phyloP scores from a whole-genome alignment of 2,329 filamentous ascomycete species.

The Dryadomyces quercivorus region DNA sequence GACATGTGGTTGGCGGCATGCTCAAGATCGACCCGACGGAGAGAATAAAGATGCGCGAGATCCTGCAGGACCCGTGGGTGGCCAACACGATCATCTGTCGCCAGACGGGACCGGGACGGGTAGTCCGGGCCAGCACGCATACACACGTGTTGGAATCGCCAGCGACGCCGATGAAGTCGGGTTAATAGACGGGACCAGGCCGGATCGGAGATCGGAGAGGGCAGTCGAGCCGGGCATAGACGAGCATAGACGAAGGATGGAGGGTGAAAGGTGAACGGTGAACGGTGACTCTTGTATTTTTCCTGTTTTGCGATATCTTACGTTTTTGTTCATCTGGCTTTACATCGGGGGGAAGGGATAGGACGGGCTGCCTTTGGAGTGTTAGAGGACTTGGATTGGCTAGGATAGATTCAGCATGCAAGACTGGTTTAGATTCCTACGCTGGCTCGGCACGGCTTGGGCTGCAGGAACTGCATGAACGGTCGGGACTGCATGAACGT shows the following conservation, averaged over 20 bases:
- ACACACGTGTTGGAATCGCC: conserved; percentile 75
- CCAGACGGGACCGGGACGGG: conserved; percentile 57
- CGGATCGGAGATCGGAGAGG: neutral
- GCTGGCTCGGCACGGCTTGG: too few relatives aligned
- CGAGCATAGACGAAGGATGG: too few relatives aligned
- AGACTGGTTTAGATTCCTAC: too few relatives aligned
- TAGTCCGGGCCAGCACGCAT: conserved; percentile 65
- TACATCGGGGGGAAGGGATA: neutral
- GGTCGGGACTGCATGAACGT: too few relatives aligned
- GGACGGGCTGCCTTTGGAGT: neutral
- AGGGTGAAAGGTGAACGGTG: too few relatives aligned
- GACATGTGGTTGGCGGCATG: conserved; percentile 87
- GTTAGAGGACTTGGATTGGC: neutral
- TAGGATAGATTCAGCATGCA: neutral
- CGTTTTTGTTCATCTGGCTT: neutral
- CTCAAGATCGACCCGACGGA: conserved; percentile 76
- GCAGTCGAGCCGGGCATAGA: too few relatives aligned
- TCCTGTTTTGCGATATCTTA: neutral
- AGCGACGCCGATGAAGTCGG: conserved; percentile 19
- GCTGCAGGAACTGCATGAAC: too few relatives aligned
- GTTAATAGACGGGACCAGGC: neutral
- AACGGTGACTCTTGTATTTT: neutral
- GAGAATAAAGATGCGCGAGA: conserved; percentile 73
- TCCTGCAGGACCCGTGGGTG: conserved; percentile 86
- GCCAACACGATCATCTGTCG: conserved; percentile 70